phyloP scores from a whole-genome alignment of 1,284 basidiomycete genomes.

The Ustilago esculenta region DNA sequence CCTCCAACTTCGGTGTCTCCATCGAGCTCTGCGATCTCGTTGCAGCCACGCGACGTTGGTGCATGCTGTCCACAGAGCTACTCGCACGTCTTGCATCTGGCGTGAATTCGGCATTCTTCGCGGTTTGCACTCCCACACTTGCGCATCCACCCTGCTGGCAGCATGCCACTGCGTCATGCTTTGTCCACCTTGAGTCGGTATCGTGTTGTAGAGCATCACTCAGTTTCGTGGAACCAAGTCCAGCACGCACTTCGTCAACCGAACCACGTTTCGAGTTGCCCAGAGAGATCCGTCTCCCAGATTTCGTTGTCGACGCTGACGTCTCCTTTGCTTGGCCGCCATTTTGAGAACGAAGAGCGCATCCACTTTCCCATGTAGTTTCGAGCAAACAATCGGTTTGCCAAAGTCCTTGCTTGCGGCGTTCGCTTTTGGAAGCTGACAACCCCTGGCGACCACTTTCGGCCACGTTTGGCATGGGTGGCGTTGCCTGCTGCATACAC shows the following conservation, averaged over 20 bases:
- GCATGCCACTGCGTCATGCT: no score
- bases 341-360: background rate
- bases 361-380: constrained; percentile 12
- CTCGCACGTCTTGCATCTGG: constrained; percentile 10
- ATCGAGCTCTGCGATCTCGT: constrained; percentile 10
- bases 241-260: constrained; percentile 5
- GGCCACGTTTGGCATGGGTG: constrained; percentile 15
- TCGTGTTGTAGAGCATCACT: no score
- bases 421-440: background rate
- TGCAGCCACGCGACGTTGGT: background rate
- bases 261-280: constrained; percentile 8
- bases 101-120: background rate
- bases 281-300: constrained; percentile 7
- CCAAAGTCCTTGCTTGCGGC: constrained; percentile 5
- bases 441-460: background rate
- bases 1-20: background rate
- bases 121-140: no score
- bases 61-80: constrained; percentile 14
- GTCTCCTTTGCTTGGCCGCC: background rate
- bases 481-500: background rate
- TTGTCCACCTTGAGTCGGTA: background rate
- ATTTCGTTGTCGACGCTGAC: no score
- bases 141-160: no score
- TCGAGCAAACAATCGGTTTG: constrained; percentile 14
- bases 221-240: no score